Base-by-base conservation (phyloP, 2,329 filamentous ascomycete genomes). In the Amauroascus verrucosus region DNA sequence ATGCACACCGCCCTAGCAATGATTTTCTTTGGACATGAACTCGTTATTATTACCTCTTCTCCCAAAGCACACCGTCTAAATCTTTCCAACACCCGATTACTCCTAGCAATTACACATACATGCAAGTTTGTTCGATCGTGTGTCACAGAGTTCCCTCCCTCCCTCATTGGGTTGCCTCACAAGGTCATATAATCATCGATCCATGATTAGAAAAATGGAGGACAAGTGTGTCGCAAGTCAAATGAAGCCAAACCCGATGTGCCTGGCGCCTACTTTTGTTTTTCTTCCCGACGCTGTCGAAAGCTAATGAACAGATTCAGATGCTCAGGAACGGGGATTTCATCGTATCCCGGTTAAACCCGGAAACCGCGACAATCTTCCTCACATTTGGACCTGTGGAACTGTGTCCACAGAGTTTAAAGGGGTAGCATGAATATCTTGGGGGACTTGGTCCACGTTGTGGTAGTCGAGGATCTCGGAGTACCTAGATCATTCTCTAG, bases 381-480 rank as follows among this genome's bases (percentile, higher is more conserved):
- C 32, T 35, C 28, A 54, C 43, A 48, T 18, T 18, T 16, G 51
- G 6, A 54, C 43, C 16, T 41, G 26, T 1, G 38, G 35, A 26
- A 18, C 38, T 14, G 24, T 16, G n/a, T 8, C 18, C 11, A 30
- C 20, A 14, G 45, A 6, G 35, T 51, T 30, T n/a, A 51, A 5
- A 26, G 47, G 32, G n/a, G 37, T 18, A 6, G 16, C 16, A 4
- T 24, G 33, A 7, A 40, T 35, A 16, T 70, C 68, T 40, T 62
- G 65, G 11, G 60, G 59, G 13, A 51, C 49, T 58, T 72, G 69
- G 60, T 95, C 89, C 58, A 95, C 85, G 66, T 97, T 96, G 75
- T 97, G 93, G 73, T 96, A 97, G 72, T 97, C 90, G 63, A 97
- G 84, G 64, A 98, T 97, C 71, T 97, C 91, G 50, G 90, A 95